phyloP scores from a whole-genome alignment of 2,329 filamentous ascomycete species.

The Trichoderma atroviride region DNA sequence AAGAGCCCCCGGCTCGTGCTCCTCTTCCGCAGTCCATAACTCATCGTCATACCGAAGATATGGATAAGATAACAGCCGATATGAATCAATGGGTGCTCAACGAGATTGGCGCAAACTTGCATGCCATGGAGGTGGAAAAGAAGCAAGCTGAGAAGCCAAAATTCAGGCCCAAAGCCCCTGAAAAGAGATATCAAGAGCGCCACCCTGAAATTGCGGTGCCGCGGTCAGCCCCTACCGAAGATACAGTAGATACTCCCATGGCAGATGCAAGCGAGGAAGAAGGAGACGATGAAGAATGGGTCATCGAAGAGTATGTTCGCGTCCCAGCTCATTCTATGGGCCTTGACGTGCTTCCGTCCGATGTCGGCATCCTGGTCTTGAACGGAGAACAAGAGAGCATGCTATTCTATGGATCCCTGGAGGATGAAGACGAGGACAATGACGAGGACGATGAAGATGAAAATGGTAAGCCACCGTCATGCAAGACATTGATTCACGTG shows the following conservation, averaged over 20 bases:
- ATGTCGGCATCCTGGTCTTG: conserved; percentile 60
- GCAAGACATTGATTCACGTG: not conserved
- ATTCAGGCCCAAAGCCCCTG: conserved; percentile 60
- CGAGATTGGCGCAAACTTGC: conserved; percentile 58
- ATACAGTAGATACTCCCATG: conserved; percentile 39
- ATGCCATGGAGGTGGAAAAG: conserved; percentile 49
- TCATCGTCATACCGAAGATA: conserved; percentile 45
- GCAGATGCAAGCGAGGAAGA: conserved; percentile 48
- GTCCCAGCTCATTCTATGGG: conserved; percentile 57
- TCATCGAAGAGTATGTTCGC: conserved; percentile 67
- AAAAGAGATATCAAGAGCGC: conserved; percentile 58
- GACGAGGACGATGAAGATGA: conserved; percentile 65
- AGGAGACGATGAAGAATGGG: conserved; percentile 59
- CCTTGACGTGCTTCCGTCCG: conserved; percentile 50
- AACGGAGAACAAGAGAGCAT: conserved; percentile 61
- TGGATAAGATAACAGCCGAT: conserved; percentile 54
- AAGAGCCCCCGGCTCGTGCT: conserved; percentile 30
- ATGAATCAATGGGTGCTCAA: conserved; percentile 63
- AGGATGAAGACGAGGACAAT: conserved; percentile 64
- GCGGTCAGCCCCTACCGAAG: not conserved
- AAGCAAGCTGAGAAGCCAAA: conserved; percentile 41
- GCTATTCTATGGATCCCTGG: conserved; percentile 62
- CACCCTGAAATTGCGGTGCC: conserved; percentile 46
- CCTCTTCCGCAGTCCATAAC: conserved; percentile 41
- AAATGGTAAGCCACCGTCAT: conserved; percentile 53